Percentiles rank a stretch among this genome's conserved stretches.
These are phyloP conservation scores for Crucibulum laeve DNA, from an alignment of 768 basidiomycete species.

Conservation along the genomic window DNA sequence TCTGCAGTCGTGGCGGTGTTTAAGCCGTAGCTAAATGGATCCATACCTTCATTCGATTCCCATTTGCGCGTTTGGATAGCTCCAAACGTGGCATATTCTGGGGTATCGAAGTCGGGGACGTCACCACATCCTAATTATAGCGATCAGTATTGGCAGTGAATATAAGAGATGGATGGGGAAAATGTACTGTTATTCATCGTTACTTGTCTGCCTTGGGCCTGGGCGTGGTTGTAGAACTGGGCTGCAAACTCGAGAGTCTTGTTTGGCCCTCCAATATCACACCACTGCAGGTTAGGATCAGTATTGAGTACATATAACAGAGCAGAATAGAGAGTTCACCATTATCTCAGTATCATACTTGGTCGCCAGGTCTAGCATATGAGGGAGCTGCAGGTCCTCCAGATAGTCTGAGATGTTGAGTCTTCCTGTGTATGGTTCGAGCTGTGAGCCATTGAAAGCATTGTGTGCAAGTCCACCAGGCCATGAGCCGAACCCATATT, in stretches of 20 bases:
- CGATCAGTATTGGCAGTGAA: not conserved
- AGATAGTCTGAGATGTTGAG: constrained; percentile 48
- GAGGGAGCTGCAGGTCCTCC: constrained; percentile 44
- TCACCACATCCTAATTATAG: constrained; percentile 42
- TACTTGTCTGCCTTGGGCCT: constrained; percentile 37
- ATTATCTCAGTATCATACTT: constrained; percentile 52
- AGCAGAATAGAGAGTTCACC: constrained; percentile 22
- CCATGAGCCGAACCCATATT: constrained; percentile 46
- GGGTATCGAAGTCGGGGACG: constrained; percentile 50
- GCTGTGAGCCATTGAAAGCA: constrained; percentile 35
- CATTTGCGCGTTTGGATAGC: constrained; percentile 42
- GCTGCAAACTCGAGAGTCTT: constrained; percentile 40
- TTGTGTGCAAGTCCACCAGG: constrained; percentile 54
- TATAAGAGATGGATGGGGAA: not conserved
- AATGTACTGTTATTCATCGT: constrained; percentile 32
- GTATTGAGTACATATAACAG: not conserved
- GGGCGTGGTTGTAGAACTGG: constrained; percentile 39
- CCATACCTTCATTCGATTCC: constrained; percentile 60
- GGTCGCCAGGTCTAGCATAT: constrained; percentile 45
- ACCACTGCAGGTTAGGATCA: constrained; percentile 34
- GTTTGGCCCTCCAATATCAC: constrained; percentile 52
- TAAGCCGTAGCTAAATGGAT: constrained; percentile 47
- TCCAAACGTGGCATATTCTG: constrained; percentile 47
- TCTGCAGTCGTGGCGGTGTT: constrained; percentile 35
- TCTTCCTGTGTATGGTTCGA: constrained; percentile 54